Evolutionary conservation across 2,329 filamentous ascomycete species (phyloP).

Genomic region (Lasiodiplodia sp.): DNA sequence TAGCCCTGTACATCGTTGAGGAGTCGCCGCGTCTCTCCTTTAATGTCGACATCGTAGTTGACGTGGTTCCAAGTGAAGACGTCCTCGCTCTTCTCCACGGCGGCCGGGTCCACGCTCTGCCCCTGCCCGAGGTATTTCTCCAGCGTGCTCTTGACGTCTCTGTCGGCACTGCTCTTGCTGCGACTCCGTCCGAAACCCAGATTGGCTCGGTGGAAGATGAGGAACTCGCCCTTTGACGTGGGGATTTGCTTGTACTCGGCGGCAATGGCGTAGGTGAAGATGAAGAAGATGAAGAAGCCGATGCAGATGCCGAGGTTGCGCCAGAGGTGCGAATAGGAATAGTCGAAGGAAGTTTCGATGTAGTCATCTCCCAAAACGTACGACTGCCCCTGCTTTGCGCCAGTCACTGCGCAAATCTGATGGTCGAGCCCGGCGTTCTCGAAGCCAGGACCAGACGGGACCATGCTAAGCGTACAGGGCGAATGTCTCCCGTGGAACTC

Average conservation of each 20-base stretch:
- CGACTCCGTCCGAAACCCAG: not conserved
- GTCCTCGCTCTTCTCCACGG: not conserved
- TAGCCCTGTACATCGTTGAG: slow-evolving; percentile 63
- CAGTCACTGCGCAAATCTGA: slow-evolving; percentile 58
- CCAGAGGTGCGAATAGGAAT: slow-evolving; percentile 52
- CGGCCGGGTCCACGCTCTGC: not conserved
- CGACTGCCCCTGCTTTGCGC: slow-evolving; percentile 47
- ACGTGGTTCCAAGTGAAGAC: slow-evolving; percentile 42
- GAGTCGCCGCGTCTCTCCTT: slow-evolving; percentile 58
- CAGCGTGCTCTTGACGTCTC: not conserved
- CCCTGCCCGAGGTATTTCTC: not conserved
- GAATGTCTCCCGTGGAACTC: slow-evolving; percentile 60
- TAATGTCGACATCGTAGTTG: slow-evolving; percentile 34
- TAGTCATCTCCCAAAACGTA: slow-evolving; percentile 51
- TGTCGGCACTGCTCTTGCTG: not conserved
- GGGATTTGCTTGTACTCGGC: slow-evolving; percentile 59
- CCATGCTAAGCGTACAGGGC: slow-evolving; percentile 49
- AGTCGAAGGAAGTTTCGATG: slow-evolving; percentile 42
- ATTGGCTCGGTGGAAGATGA: slow-evolving; percentile 64
- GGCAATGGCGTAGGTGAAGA: slow-evolving; percentile 67
- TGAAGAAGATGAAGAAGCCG: slow-evolving; percentile 71
- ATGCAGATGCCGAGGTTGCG: slow-evolving; percentile 72
- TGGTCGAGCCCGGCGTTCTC: not conserved
- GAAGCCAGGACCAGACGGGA: slow-evolving; percentile 50
- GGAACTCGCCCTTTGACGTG: slow-evolving; percentile 69